phyloP scores from a whole-genome alignment of 2,329 filamentous ascomycete genomes.

The Pochonia chlamydosporia region DNA sequence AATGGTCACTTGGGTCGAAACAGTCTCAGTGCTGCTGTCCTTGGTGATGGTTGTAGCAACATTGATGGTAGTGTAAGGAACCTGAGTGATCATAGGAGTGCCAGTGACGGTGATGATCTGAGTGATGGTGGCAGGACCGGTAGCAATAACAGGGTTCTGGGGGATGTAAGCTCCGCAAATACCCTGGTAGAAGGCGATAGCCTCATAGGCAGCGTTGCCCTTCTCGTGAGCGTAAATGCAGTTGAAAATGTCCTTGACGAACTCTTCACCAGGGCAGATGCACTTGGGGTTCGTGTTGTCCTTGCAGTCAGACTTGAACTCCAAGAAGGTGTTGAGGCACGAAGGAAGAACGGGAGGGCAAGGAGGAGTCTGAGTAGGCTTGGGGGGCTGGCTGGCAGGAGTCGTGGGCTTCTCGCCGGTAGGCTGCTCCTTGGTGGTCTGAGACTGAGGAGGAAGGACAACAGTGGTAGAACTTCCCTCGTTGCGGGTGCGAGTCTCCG shows the following conservation, averaged over 20 bases:
- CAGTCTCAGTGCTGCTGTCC: conserved; percentile 41
- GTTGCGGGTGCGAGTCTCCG: conserved; percentile 43
- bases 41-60: conserved; percentile 41
- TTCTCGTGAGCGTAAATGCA: conserved; percentile 74
- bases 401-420: conserved; percentile 10
- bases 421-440: conserved; percentile 12
- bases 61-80: conserved; percentile 46
- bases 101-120: conserved; percentile 51
- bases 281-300: conserved; percentile 79
- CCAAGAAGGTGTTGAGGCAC: conserved; percentile 90
- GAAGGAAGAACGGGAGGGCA: conserved; percentile 72
- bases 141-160: conserved; percentile 80
- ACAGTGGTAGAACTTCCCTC: conserved; percentile 9
- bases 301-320: conserved; percentile 60
- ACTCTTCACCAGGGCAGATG: conserved; percentile 77
- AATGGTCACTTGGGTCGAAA: conserved; percentile 46
- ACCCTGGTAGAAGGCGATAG: conserved; percentile 81
- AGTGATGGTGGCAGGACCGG: conserved; percentile 60
- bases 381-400: conserved; percentile 14
- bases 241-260: conserved; percentile 72
- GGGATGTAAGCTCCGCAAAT: conserved; percentile 75
- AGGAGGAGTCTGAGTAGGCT: conserved; percentile 18
- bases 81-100: conserved; percentile 43
- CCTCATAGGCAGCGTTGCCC: conserved; percentile 60
- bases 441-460: conserved; percentile 10